phyloP scores from a whole-genome alignment of 2,329 filamentous ascomycete species.

The Sporothrix pallida region DNA sequence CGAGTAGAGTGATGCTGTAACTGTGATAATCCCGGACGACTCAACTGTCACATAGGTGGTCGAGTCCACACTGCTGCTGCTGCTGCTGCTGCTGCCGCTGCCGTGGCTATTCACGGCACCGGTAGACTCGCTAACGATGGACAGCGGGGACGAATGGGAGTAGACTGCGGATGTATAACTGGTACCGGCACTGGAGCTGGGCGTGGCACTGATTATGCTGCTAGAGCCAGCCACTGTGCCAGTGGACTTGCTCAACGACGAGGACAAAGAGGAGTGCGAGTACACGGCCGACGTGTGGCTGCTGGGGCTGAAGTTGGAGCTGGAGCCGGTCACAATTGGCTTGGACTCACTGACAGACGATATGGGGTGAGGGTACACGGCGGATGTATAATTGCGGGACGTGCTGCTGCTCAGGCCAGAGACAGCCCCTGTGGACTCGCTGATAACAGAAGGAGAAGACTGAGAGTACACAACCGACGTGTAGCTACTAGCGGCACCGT shows the following conservation, averaged over 20 bases:
- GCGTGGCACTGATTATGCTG: neutral
- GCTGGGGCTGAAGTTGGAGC: neutral
- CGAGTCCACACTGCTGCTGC: constrained; percentile 3
- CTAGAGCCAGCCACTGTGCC: neutral
- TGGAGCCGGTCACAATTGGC: no score
- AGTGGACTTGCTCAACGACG: neutral
- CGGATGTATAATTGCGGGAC: neutral
- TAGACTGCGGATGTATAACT: neutral
- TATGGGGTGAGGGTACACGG: neutral
- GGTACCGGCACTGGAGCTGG: neutral
- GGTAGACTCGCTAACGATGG: neutral
- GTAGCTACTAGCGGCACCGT: constrained; percentile 2
- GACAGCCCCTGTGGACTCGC: neutral
- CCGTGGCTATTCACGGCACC: neutral
- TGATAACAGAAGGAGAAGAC: neutral
- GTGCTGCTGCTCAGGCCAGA: neutral
- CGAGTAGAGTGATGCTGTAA: constrained; percentile 11
- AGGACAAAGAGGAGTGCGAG: neutral
- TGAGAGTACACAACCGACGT: neutral
- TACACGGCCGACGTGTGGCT: neutral
- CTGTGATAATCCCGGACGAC: constrained; percentile 24
- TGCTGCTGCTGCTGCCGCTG: neutral
- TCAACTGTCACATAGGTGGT: constrained; percentile 27
- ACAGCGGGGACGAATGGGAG: neutral
- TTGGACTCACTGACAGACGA: no score